Conservation (phyloP, 148 eudicot species). For the Spergularia bocconei region DNA sequence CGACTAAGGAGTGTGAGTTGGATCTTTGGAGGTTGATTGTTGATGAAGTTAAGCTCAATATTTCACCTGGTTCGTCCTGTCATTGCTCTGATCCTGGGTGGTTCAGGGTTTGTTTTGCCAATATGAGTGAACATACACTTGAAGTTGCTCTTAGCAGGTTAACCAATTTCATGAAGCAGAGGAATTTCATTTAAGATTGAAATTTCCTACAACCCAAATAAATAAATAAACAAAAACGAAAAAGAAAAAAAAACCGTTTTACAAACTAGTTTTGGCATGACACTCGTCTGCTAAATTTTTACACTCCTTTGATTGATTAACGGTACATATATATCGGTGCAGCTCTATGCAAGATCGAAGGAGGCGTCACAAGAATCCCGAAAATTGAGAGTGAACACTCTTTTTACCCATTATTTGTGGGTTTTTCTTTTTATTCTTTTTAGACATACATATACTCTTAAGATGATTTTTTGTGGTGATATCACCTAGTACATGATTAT, state of each 20-base stretch:
- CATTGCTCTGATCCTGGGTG: constrained; percentile 83
- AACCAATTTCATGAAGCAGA: constrained; percentile 49
- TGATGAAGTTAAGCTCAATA: constrained; percentile 60
- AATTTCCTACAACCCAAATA: too few species aligned
- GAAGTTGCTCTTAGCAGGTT: constrained; percentile 62
- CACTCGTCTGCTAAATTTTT: too few species aligned
- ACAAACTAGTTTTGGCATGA: too few species aligned
- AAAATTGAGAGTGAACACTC: background rate
- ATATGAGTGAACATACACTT: constrained; percentile 77
- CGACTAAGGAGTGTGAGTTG: constrained; percentile 53
- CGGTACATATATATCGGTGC: background rate
- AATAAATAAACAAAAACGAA: too few species aligned
- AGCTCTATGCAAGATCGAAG: background rate
- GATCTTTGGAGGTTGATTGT: constrained; percentile 53
- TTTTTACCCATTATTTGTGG: background rate
- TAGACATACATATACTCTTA: background rate
- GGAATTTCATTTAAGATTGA: constrained; percentile 16
- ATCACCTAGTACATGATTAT: constrained; percentile 17
- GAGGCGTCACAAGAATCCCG: background rate
- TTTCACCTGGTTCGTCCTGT: constrained; percentile 78
- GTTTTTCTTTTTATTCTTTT: background rate
- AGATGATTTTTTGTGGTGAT: constrained; percentile 36
- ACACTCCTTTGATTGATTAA: background rate
- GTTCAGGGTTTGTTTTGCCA: constrained; percentile 90
- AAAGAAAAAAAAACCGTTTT: too few species aligned